These are phyloP conservation scores for Tulasnella sp. DNA, from an alignment of 768 basidiomycete genomes.

Conservation along the genomic window DNA sequence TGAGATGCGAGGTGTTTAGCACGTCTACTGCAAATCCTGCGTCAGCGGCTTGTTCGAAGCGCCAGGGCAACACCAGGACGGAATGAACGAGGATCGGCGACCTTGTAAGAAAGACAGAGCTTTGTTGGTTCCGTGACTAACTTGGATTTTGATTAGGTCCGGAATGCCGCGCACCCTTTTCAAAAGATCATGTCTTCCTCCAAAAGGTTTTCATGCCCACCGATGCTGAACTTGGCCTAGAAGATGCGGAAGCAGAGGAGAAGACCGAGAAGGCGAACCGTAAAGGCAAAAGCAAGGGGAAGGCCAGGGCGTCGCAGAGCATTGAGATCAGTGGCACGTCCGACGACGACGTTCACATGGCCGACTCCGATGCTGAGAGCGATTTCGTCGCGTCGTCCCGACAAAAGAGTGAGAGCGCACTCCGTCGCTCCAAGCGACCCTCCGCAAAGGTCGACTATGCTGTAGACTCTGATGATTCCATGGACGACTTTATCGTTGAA, in stretches of 20 bases:
- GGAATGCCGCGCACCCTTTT: conserved; percentile 45
- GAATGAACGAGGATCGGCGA: conserved; percentile 32
- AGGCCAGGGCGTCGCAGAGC: not conserved
- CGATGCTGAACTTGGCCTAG: conserved; percentile 38
- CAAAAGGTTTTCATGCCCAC: conserved; percentile 51
- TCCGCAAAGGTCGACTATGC: not conserved
- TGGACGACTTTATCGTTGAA: conserved; percentile 9
- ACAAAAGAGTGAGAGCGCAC: not conserved
- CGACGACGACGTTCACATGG: not conserved
- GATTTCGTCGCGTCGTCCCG: not conserved
- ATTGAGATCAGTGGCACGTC: not conserved
- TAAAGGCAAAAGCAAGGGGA: not conserved
- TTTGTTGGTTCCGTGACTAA: not conserved
- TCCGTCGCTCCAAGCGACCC: not conserved
- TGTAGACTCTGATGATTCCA: conserved; percentile 8
- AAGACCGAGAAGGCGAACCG: not conserved
- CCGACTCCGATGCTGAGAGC: not conserved
- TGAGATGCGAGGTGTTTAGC: not conserved
- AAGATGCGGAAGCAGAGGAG: not conserved
- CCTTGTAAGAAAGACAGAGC: conserved; percentile 34
- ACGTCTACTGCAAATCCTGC: not conserved
- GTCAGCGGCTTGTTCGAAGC: conserved; percentile 37
- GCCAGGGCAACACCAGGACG: conserved; percentile 29
- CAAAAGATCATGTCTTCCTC: conserved; percentile 37
- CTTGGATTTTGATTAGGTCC: conserved; percentile 33